Conservation (phyloP, 345 rosid species). For the Citrus cavaleriei region DNA sequence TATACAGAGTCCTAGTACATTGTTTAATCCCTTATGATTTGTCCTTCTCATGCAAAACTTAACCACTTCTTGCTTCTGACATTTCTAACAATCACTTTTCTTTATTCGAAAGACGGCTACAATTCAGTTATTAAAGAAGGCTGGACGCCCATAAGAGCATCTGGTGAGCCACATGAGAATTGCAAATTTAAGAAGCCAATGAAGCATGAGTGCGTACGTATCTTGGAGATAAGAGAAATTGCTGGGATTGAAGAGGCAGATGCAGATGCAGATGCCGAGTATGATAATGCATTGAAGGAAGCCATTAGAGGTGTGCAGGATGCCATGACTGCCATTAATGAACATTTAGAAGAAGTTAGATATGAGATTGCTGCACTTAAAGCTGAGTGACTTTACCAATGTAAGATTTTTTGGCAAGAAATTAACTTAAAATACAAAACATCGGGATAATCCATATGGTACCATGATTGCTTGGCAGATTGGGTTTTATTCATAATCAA, state of each 20-base stretch:
- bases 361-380: constrained; percentile 72
- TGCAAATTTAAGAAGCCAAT: constrained; percentile 64
- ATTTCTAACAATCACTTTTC: constrained; percentile 3
- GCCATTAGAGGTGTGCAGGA: constrained; percentile 86
- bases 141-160: not conserved
- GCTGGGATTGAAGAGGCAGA: constrained; percentile 73
- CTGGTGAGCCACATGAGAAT: constrained; percentile 56
- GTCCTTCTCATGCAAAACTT: not conserved
- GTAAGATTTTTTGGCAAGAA: not conserved
- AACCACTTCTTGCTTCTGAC: not conserved
- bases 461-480: not conserved
- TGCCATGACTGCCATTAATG: constrained; percentile 70
- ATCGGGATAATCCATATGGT: not conserved
- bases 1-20: not conserved
- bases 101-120: constrained; percentile 57
- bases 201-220: constrained; percentile 72
- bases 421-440: not conserved
- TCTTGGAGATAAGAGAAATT: constrained; percentile 77
- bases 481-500: not conserved
- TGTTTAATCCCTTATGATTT: not conserved
- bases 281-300: constrained; percentile 72
- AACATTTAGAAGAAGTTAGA: constrained; percentile 19
- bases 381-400: constrained; percentile 19
- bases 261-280: constrained; percentile 77
- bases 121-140: constrained; percentile 76